Evolutionary conservation across 129 eudicot species (phyloP).

Genomic region (Flaveria robusta): DNA sequence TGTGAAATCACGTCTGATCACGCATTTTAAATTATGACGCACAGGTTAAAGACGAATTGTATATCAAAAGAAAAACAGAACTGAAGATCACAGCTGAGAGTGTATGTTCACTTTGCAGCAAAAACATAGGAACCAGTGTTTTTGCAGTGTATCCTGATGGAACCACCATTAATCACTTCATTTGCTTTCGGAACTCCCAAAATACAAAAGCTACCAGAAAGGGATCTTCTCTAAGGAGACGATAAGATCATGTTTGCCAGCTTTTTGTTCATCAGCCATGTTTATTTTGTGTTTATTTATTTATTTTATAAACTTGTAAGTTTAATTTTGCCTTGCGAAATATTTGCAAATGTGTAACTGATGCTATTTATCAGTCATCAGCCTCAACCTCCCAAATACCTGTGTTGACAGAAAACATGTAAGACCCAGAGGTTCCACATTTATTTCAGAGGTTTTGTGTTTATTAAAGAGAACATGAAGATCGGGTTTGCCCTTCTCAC

Average conservation of each 20-base stretch:
- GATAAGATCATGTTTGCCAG: conserved; percentile 27
- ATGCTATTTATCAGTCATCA: neutral
- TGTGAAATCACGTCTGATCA: neutral
- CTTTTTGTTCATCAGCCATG: neutral
- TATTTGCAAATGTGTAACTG: conserved; percentile 17
- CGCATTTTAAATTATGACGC: neutral
- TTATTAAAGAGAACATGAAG: neutral
- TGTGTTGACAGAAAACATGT: neutral
- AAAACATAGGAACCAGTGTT: conserved; percentile 87
- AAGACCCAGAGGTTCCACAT: neutral
- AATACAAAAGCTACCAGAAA: conserved; percentile 64
- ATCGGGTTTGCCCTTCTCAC: neutral
- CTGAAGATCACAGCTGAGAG: conserved; percentile 79
- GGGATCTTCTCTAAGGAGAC: conserved; percentile 43
- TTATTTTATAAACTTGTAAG: conserved; percentile 19
- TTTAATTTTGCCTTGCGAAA: conserved; percentile 9
- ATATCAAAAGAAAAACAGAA: conserved; percentile 58
- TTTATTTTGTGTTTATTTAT: neutral
- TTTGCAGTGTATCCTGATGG: conserved; percentile 90
- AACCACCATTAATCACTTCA: conserved; percentile 85
- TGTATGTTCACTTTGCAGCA: conserved; percentile 88
- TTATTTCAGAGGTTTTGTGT: neutral
- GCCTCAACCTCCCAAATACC: conserved; percentile 19
- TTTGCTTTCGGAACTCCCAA: conserved; percentile 89
- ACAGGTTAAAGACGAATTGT: conserved; percentile 87